phyloP scores from a whole-genome alignment of 805 yeast genomes.

The Dipodascus geniculatus region DNA sequence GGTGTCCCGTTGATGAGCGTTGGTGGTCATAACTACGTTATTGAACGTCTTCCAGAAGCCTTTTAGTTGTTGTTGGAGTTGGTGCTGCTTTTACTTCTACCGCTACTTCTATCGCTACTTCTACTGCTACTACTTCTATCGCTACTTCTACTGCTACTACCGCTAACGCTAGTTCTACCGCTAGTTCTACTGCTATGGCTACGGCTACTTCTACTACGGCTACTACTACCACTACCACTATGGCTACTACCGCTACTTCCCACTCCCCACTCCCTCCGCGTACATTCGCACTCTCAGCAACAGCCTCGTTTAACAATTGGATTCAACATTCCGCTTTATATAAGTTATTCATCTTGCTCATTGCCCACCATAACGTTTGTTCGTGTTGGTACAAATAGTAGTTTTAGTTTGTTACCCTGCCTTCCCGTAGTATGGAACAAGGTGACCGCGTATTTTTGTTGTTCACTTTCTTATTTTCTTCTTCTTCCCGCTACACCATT shows the following conservation, averaged over 20 bases:
- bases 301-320: too few species aligned
- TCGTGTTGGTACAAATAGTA: too few species aligned
- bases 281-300: neutral
- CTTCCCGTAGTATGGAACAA: too few species aligned
- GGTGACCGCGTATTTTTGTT: neutral
- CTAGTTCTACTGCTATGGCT: too few species aligned
- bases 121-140: too few species aligned
- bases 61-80: constrained; percentile 21
- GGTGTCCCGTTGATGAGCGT: constrained; percentile 97
- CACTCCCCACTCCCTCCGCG: neutral
- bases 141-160: constrained; percentile 34
- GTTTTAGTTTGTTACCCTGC: neutral
- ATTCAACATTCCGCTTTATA: too few species aligned
- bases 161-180: constrained; percentile 26
- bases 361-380: too few species aligned
- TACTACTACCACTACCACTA: constrained; percentile 27
- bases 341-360: too few species aligned
- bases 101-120: too few species aligned
- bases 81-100: constrained; percentile 18
- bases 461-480: neutral
- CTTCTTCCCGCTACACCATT: neutral
- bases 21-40: constrained; percentile 83
- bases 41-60: constrained; percentile 91
- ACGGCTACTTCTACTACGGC: too few species aligned
- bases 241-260: neutral